A percentile compares a stretch with the other conserved stretches of the same genome.
Conservation (phyloP, 805 yeast species). For the Saccharomycopsis sp. region DNA sequence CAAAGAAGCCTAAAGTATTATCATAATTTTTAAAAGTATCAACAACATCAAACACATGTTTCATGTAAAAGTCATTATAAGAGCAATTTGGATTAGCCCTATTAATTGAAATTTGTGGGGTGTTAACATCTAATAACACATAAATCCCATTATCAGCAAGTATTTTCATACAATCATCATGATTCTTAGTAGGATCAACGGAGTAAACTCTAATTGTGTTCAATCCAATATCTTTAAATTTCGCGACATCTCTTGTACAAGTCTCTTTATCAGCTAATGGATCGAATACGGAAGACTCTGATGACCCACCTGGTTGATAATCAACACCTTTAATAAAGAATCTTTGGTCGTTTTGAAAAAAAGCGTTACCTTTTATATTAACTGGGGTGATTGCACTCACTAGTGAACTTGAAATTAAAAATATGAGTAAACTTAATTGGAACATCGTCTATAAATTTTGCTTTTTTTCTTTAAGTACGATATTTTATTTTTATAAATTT, state of each 20-base stretch:
- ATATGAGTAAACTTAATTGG: background rate
- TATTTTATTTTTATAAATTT: no score
- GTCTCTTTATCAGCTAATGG: slow-evolving; percentile 46
- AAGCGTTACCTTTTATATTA: slow-evolving; percentile 56
- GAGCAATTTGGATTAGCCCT: slow-evolving; percentile 56
- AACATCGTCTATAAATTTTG: no score
- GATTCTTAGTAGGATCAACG: slow-evolving; percentile 62
- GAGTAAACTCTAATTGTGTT: slow-evolving; percentile 74
- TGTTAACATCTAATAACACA: slow-evolving; percentile 63
- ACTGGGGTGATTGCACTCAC: slow-evolving; percentile 9
- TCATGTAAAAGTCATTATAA: slow-evolving; percentile 69
- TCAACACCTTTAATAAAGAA: slow-evolving; percentile 89
- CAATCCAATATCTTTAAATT: slow-evolving; percentile 60
- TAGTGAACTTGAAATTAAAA: background rate
- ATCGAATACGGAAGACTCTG: slow-evolving; percentile 49
- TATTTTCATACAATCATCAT: slow-evolving; percentile 59
- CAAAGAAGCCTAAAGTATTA: slow-evolving; percentile 69
- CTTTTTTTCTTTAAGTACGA: no score
- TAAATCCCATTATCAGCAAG: slow-evolving; percentile 69
- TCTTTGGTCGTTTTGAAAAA: slow-evolving; percentile 46
- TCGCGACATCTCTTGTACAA: slow-evolving; percentile 63
- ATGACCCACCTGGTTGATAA: slow-evolving; percentile 92
- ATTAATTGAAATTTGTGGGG: slow-evolving; percentile 63
- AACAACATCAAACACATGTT: slow-evolving; percentile 80
- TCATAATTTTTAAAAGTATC: slow-evolving; percentile 55